Conservation (phyloP, 805 yeast species). For the Suhomyces kilbournensis region DNA sequence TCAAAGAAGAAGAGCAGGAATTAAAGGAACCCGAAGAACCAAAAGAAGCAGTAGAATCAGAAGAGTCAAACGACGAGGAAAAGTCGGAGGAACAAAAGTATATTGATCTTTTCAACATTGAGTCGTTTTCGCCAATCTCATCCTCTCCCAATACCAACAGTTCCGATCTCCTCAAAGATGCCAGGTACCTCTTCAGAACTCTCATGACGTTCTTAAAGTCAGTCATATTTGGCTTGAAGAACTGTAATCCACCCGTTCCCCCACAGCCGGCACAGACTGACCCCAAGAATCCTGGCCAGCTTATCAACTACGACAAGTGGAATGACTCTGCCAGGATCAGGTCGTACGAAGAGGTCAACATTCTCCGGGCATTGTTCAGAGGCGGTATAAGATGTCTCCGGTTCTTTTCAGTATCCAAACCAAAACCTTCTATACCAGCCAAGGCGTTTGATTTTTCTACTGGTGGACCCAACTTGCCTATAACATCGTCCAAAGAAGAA, state of each 20-base stretch:
- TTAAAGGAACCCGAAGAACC: neutral
- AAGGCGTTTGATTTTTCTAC: conserved; percentile 57
- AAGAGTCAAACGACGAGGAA: conserved; percentile 12
- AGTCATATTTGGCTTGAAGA: conserved; percentile 81
- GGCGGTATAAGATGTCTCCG: conserved; percentile 81
- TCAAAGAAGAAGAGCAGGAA: conserved; percentile 10
- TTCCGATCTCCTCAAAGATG: conserved; percentile 78
- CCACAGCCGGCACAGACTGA: conserved; percentile 41
- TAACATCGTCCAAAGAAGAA: conserved; percentile 86
- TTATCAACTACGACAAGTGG: conserved; percentile 57
- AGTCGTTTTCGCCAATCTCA: conserved; percentile 54
- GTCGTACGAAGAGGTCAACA: conserved; percentile 75
- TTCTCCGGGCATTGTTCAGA: conserved; percentile 72
- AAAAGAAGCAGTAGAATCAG: neutral
- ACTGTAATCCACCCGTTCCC: conserved; percentile 76
- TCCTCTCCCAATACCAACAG: conserved; percentile 47
- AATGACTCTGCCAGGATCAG: conserved; percentile 82
- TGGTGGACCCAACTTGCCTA: conserved; percentile 79
- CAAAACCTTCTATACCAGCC: conserved; percentile 34
- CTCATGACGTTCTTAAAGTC: conserved; percentile 87
- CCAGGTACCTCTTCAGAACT: conserved; percentile 82
- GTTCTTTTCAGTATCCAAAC: conserved; percentile 62
- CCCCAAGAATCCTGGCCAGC: conserved; percentile 44
- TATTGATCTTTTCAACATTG: conserved; percentile 34
- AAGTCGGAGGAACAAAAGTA: conserved; percentile 17